Evolutionary conservation across 2,329 filamentous ascomycete species (phyloP).

Genomic region (Aureobasidium vineae): DNA sequence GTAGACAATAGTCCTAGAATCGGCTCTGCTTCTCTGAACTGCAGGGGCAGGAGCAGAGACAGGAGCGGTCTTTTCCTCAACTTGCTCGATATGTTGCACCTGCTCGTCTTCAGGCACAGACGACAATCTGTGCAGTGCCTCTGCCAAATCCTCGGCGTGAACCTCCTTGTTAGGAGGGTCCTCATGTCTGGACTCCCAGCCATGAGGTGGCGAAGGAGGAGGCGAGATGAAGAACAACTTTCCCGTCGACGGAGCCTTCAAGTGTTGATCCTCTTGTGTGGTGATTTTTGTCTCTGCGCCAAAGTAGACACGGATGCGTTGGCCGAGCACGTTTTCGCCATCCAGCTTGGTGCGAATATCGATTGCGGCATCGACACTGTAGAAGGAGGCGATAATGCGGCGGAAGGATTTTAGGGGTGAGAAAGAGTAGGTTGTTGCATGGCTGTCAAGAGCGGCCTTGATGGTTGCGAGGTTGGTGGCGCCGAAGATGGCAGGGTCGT

Average conservation of each 20-base stretch:
- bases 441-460: conserved; percentile 65
- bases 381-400: conserved; percentile 78
- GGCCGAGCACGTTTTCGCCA: conserved; percentile 69
- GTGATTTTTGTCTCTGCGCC: conserved; percentile 52
- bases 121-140: conserved; percentile 54
- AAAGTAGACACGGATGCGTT: conserved; percentile 65
- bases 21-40: conserved; percentile 39
- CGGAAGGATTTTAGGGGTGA: conserved; percentile 78
- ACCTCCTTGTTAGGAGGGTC: conserved; percentile 65
- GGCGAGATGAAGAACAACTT: conserved; percentile 67
- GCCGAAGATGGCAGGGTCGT: conserved; percentile 70
- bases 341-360: conserved; percentile 71
- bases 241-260: conserved; percentile 57
- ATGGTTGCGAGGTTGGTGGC: conserved; percentile 71
- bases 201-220: conserved; percentile 62
- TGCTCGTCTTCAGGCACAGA: conserved; percentile 15
- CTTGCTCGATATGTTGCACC: neutral
- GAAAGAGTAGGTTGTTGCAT: conserved; percentile 74
- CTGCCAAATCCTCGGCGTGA: conserved; percentile 60
- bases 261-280: conserved; percentile 45
- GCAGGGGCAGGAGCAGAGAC: neutral
- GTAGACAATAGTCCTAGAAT: conserved; percentile 62
- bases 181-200: conserved; percentile 63
- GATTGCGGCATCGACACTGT: conserved; percentile 66
- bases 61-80: neutral